Conservation (phyloP, 2,329 filamentous ascomycete species). For the Biscogniauxia sp. region DNA sequence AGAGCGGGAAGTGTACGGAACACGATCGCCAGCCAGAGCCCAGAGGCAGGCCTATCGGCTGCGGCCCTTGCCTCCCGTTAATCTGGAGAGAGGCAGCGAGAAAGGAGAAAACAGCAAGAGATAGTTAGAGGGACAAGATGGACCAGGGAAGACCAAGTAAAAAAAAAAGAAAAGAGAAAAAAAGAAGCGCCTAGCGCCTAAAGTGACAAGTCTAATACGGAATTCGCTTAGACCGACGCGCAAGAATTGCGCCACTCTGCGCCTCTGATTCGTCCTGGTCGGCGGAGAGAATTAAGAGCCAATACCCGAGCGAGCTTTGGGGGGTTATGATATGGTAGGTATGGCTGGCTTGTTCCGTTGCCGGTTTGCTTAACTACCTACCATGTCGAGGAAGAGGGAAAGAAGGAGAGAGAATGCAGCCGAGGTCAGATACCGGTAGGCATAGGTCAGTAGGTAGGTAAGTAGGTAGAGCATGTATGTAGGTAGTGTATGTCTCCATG, state of each 20-base stretch:
- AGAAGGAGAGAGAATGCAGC: not conserved
- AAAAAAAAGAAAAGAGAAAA: not conserved
- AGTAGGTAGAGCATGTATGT: too few species aligned
- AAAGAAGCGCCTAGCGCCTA: not conserved
- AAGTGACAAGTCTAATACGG: not conserved
- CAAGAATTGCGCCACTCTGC: constrained; percentile 1
- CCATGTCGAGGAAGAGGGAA: not conserved
- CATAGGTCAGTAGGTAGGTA: not conserved
- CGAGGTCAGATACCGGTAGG: not conserved
- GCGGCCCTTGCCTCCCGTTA: not conserved
- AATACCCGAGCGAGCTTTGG: not conserved
- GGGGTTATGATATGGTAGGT: not conserved
- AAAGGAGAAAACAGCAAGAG: not conserved
- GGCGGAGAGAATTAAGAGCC: not conserved
- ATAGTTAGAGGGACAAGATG: not conserved
- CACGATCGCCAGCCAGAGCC: not conserved
- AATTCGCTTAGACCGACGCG: not conserved
- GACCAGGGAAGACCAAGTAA: not conserved
- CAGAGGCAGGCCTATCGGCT: not conserved
- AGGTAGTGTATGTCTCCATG: not conserved
- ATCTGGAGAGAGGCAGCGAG: not conserved
- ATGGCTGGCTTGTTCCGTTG: not conserved
- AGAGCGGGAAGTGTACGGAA: not conserved
- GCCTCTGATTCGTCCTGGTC: not conserved
- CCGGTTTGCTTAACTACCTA: not conserved